Conservation (phyloP, 352 stramenopile species). For the Lagenidium giganteum region DNA sequence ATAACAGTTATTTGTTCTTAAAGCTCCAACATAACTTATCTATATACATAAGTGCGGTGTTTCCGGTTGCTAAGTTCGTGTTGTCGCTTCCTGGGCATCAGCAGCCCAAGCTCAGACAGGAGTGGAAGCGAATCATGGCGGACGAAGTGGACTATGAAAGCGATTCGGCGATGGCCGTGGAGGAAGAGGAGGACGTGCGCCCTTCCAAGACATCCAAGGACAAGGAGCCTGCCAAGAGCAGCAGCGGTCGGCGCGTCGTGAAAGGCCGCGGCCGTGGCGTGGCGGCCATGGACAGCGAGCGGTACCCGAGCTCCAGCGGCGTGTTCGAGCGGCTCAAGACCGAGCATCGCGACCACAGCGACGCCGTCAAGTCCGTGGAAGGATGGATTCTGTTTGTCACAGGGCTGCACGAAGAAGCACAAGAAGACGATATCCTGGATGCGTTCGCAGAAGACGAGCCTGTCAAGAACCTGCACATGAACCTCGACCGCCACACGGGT, state of each 20-base stretch:
- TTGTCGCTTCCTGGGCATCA: no score
- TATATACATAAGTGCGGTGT: no score
- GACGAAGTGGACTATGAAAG: conserved; percentile 87
- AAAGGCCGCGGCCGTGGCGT: conserved; percentile 65
- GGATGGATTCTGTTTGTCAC: conserved; percentile 97
- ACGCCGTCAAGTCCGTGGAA: conserved; percentile 85
- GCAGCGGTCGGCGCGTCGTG: conserved; percentile 28
- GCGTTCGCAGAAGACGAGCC: conserved; percentile 93
- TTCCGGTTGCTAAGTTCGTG: no score
- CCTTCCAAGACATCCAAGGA: conserved; percentile 14
- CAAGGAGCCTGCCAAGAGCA: conserved; percentile 3
- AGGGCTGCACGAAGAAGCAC: conserved; percentile 93
- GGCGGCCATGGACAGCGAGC: conserved; percentile 66
- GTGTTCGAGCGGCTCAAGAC: conserved; percentile 73
- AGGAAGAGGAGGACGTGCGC: conserved; percentile 56
- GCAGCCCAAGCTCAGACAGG: no score
- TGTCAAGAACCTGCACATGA: conserved; percentile 96
- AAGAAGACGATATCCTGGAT: conserved; percentile 96
- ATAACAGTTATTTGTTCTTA: no score
- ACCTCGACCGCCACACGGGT: conserved; percentile 92
- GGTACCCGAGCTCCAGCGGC: conserved; percentile 62
- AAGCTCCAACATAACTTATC: no score
- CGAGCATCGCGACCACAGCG: conserved; percentile 32
- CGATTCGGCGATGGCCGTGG: conserved; percentile 75
- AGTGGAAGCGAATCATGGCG: no score